These are phyloP conservation scores for Cryptococcus floricola DNA, from an alignment of 1,284 basidiomycete species.

Conservation along the genomic window DNA sequence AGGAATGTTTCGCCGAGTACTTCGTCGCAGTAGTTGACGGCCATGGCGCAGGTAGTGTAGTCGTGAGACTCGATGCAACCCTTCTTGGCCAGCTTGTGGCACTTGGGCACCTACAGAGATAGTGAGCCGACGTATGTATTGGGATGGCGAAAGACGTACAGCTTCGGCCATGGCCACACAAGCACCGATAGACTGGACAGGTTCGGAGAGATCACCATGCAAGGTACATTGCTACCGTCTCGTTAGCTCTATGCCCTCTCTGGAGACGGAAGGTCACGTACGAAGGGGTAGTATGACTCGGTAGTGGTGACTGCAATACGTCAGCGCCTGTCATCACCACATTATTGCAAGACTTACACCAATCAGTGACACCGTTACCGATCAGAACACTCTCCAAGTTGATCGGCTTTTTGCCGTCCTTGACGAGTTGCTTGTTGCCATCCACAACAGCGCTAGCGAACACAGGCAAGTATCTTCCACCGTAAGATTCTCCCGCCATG, in stretches of 20 bases:
- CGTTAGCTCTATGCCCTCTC: background rate
- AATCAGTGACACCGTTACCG: slow-evolving; percentile 58
- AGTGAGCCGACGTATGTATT: background rate
- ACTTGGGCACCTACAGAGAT: slow-evolving; percentile 35
- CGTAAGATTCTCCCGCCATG: slow-evolving; percentile 60
- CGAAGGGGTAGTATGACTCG: slow-evolving; percentile 44
- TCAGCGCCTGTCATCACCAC: background rate
- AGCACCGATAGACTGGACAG: slow-evolving; percentile 35
- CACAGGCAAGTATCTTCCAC: slow-evolving; percentile 71
- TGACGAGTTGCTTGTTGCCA: slow-evolving; percentile 61
- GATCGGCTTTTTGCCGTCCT: slow-evolving; percentile 64
- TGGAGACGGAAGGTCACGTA: slow-evolving; percentile 8
- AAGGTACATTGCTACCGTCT: slow-evolving; percentile 37
- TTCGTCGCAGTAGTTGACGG: slow-evolving; percentile 58
- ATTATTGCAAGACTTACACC: slow-evolving; percentile 20
- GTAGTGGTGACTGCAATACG: slow-evolving; percentile 24
- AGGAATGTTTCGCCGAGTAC: slow-evolving; percentile 46
- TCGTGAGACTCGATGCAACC: slow-evolving; percentile 51
- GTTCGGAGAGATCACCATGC: slow-evolving; percentile 36
- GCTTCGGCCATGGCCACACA: slow-evolving; percentile 46
- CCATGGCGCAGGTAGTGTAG: slow-evolving; percentile 59
- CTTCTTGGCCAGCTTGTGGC: slow-evolving; percentile 32
- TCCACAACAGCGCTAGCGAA: slow-evolving; percentile 77
- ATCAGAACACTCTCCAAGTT: slow-evolving; percentile 77
- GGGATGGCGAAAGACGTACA: slow-evolving; percentile 13